phyloP scores from a whole-genome alignment of 768 basidiomycete genomes.

The Boletus sp. region DNA sequence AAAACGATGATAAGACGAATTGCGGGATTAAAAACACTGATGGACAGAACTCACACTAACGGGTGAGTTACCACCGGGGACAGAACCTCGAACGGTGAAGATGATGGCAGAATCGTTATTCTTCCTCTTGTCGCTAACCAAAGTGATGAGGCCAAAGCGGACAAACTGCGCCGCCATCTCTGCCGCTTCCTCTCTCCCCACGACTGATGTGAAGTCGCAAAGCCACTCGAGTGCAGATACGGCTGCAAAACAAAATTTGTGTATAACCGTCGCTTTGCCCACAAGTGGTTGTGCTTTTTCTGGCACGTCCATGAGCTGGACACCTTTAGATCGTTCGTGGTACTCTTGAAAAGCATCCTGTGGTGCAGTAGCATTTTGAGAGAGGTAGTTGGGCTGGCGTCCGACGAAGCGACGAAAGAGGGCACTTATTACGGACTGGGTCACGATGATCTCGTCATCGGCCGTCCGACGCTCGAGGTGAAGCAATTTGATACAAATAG shows the following conservation, averaged over 20 bases:
- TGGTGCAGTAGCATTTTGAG: conserved; percentile 41
- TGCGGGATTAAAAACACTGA: neutral
- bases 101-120: conserved; percentile 91
- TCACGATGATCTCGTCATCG: conserved; percentile 98
- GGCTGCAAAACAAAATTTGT: conserved; percentile 81
- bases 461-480: conserved; percentile 90
- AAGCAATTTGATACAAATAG: conserved; percentile 95
- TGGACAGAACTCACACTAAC: conserved; percentile 53
- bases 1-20: conserved; percentile 11
- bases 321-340: conserved; percentile 74
- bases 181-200: conserved; percentile 92
- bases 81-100: conserved; percentile 83
- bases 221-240: conserved; percentile 93
- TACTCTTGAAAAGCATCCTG: conserved; percentile 69
- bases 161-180: conserved; percentile 99
- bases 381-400: conserved; percentile 74
- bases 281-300: conserved; percentile 60
- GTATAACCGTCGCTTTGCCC: conserved; percentile 42
- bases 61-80: conserved; percentile 70
- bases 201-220: conserved; percentile 94
- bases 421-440: conserved; percentile 88
- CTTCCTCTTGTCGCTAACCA: conserved; percentile 90
- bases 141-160: conserved; percentile 82
- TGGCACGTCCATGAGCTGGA: conserved; percentile 63
- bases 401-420: conserved; percentile 96